These are phyloP conservation scores for Claviceps citrina DNA, from an alignment of 2,329 filamentous ascomycete species.

Conservation along the genomic window DNA sequence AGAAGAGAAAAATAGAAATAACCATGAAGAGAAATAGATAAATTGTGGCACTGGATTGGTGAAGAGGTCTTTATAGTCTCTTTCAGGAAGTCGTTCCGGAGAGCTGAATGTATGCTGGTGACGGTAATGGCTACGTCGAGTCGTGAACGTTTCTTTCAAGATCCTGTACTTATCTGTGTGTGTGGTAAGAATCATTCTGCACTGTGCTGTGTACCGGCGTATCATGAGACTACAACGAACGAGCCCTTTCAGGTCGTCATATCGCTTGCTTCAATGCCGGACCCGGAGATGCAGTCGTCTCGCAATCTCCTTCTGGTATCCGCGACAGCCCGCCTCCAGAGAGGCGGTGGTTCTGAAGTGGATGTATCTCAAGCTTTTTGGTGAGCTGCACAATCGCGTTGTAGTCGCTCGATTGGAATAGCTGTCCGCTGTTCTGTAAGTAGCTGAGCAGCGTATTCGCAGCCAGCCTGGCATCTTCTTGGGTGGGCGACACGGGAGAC, in stretches of 20 bases:
- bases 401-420: slow-evolving; percentile 61
- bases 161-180: too few relatives aligned
- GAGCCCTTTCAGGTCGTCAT: slow-evolving; percentile 7
- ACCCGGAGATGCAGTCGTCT: slow-evolving; percentile 22
- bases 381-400: slow-evolving; percentile 66
- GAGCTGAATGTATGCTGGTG: not conserved
- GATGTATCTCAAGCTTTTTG: slow-evolving; percentile 65
- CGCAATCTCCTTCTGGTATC: slow-evolving; percentile 42
- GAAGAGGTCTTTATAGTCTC: not conserved
- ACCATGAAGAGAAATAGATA: too few relatives aligned
- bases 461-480: slow-evolving; percentile 73
- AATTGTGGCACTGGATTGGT: too few relatives aligned
- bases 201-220: not conserved
- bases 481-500: slow-evolving; percentile 52
- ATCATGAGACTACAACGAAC: too few relatives aligned
- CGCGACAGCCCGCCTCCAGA: slow-evolving; percentile 35
- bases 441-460: slow-evolving; percentile 70
- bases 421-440: slow-evolving; percentile 53
- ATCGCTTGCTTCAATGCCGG: slow-evolving; percentile 16
- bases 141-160: too few relatives aligned
- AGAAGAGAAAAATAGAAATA: slow-evolving; percentile 3
- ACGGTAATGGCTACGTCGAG: not conserved
- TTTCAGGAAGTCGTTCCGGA: not conserved
- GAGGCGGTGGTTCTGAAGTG: slow-evolving; percentile 21
- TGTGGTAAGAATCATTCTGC: not conserved